phyloP scores from a whole-genome alignment of 768 basidiomycete genomes.

The Clavulina sp. region DNA sequence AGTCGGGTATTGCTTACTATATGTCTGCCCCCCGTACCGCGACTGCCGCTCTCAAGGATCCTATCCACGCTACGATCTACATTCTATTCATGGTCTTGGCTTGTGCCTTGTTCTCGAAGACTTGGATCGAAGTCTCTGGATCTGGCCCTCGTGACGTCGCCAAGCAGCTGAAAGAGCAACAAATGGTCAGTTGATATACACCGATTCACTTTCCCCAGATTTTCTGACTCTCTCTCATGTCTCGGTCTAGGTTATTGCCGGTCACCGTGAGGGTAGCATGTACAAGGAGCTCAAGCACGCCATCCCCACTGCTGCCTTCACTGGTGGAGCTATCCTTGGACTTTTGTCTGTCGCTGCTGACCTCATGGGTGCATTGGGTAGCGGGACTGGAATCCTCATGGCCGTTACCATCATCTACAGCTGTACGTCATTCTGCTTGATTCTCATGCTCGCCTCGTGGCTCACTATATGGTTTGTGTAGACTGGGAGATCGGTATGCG shows the following conservation, averaged over 20 bases:
- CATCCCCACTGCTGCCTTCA: constrained; percentile 93
- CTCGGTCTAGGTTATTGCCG: constrained; percentile 34
- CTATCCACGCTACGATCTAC: constrained; percentile 83
- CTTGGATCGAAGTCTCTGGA: constrained; percentile 98
- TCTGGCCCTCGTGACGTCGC: constrained; percentile 91
- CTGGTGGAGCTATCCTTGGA: constrained; percentile 94
- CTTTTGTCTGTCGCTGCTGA: constrained; percentile 82
- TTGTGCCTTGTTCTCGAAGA: constrained; percentile 96
- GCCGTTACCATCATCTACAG: constrained; percentile 96
- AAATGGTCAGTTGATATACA: constrained; percentile 44
- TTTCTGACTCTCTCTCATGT: not conserved
- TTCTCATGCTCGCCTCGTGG: not conserved
- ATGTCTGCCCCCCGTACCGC: constrained; percentile 96
- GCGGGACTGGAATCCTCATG: constrained; percentile 92
- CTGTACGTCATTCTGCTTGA: constrained; percentile 30
- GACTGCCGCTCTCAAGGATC: constrained; percentile 73
- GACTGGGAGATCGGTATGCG: constrained; percentile 94
- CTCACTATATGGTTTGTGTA: constrained; percentile 21
- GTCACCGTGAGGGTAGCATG: constrained; percentile 93
- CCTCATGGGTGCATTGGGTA: constrained; percentile 88
- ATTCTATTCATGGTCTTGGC: constrained; percentile 84
- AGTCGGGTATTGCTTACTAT: constrained; percentile 89
- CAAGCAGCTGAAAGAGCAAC: constrained; percentile 96
- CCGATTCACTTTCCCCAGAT: not conserved
- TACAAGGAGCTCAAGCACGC: constrained; percentile 98